Base-by-base conservation (phyloP, 345 rosid genomes). In the Aegle marmelos region DNA sequence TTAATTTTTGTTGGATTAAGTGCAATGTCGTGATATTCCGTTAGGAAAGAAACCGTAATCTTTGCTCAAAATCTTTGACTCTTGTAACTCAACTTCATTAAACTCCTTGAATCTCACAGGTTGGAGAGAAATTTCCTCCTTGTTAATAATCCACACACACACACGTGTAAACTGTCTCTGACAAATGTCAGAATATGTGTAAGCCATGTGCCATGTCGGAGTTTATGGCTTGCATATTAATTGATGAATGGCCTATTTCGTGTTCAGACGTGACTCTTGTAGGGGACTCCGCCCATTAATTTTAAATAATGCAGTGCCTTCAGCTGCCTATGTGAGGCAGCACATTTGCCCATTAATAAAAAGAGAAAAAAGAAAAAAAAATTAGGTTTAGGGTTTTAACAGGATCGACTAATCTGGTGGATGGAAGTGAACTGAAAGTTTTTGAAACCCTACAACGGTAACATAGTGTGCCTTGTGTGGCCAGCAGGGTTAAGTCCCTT, bases 181-280 rank as follows among this genome's bases (percentile, higher is more conserved):
- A 74, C 64, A 19, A 63, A 76, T 79, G 85, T 75, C 85, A 79
- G 86, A 60, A 28, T 41, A 37, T 41, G 34, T 83, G 90, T 61
- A 74, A 82, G 82, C 83, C 89, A 86, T 82, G 86, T 86, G 90
- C 82, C 77, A 72, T 86, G 93, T 81, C 80, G 86, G 83, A 54
- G 76, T 74, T 70, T 58, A 36, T 56, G 74, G 70, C 57, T 79
- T 65, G 7, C 45, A 60, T 86, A 82, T 75, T 87, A 65, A 87
- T 86, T 83, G 80, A 25, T 76, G 80, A 85, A 81, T 66, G 65
- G 84, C 77, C 88, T 17, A 48, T 60, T 78, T 77, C 72, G 67
- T 65, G 34, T 72, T 74, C 82, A 70, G 79, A 77, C 37, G 60
- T 50, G 87, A 76, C 82, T 24, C 78, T 62, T 75, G 85, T 70